A percentile compares a stretch with the other conserved stretches of the same genome.
These are phyloP conservation scores for Phytophthora multivora DNA, from an alignment of 352 stramenopile genomes.

Conservation along the genomic window DNA sequence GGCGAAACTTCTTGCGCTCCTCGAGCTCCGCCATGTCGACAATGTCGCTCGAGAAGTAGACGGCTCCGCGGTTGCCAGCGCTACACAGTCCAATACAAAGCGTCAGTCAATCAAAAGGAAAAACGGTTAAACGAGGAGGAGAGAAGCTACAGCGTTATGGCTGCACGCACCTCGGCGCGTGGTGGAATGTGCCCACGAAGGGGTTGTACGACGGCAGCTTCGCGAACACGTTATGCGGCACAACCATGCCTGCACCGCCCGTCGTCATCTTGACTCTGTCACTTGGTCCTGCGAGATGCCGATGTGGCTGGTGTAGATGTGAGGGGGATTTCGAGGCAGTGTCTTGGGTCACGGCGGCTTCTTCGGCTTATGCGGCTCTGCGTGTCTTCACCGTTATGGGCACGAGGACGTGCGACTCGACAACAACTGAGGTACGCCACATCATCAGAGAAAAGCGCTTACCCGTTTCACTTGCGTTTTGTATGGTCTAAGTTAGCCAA, in stretches of 20 bases:
- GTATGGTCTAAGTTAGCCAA: constrained; percentile 20
- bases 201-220: constrained; percentile 88
- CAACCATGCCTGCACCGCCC: constrained; percentile 45
- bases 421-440: constrained; percentile 39
- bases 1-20: constrained; percentile 89
- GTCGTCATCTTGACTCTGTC: constrained; percentile 28
- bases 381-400: constrained; percentile 32
- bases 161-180: constrained; percentile 75
- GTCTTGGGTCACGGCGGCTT: constrained; percentile 11
- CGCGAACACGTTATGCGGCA: constrained; percentile 79
- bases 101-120: background rate
- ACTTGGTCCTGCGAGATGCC: constrained; percentile 12
- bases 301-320: constrained; percentile 15
- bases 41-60: constrained; percentile 90
- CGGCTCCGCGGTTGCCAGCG: constrained; percentile 82
- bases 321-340: background rate
- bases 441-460: constrained; percentile 31
- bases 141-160: background rate
- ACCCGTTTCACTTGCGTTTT: constrained; percentile 28
- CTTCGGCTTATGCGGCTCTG: constrained; percentile 30
- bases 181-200: constrained; percentile 90
- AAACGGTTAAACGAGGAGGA: background rate
- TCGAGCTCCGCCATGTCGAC: constrained; percentile 89
- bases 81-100: constrained; percentile 30
- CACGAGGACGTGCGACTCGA: constrained; percentile 38